Conservation (phyloP, 495 filamentous ascomycete species). For the Saxophila tyrrhenica region DNA sequence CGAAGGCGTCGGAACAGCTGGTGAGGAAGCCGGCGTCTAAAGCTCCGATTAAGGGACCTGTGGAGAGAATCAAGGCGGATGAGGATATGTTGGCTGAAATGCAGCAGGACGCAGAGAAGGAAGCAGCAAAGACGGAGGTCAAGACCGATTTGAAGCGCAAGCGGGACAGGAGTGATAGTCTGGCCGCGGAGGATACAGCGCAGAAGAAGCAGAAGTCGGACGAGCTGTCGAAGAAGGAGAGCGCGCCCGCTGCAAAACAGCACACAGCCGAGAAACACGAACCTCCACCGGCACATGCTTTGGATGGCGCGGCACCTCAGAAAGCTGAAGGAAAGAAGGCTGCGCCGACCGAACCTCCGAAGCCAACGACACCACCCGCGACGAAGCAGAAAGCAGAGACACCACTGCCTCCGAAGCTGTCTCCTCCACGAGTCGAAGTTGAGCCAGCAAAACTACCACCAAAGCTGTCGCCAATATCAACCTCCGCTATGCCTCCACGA, state of each 20-base stretch:
- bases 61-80: conserved; percentile 15
- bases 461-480: conserved; percentile 6
- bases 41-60: conserved; percentile 10
- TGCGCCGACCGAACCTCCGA: neutral
- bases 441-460: conserved; percentile 4
- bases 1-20: neutral
- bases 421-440: neutral
- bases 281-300: neutral
- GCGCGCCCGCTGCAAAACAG: neutral
- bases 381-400: neutral
- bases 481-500: neutral
- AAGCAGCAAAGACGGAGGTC: neutral
- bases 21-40: conserved; percentile 1
- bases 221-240: neutral
- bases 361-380: neutral
- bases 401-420: neutral
- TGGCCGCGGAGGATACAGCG: neutral
- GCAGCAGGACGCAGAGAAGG: neutral
- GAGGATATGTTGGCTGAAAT: conserved; percentile 16
- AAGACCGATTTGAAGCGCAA: conserved; percentile 11
- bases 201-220: conserved; percentile 3
- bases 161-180: neutral
- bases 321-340: neutral
- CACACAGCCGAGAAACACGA: neutral
- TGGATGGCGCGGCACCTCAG: neutral